These are phyloP conservation scores for Cordyceps militaris DNA, from an alignment of 2,329 filamentous ascomycete species.

Conservation along the genomic window DNA sequence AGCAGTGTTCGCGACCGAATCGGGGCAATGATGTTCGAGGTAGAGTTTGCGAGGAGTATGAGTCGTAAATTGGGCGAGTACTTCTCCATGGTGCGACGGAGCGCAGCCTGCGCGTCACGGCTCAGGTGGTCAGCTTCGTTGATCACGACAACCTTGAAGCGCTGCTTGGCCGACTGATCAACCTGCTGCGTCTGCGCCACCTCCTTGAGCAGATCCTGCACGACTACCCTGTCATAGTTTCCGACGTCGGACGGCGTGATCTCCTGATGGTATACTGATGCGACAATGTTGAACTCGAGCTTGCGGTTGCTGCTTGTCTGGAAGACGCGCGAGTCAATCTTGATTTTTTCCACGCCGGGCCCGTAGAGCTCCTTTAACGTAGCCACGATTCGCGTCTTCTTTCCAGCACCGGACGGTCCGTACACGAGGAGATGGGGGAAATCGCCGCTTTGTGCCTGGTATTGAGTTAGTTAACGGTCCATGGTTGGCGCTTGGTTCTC, in stretches of 20 bases:
- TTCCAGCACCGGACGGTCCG: conserved; percentile 90
- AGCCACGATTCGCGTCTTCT: conserved; percentile 94
- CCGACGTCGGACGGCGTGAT: conserved; percentile 97
- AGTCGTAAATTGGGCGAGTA: conserved; percentile 91
- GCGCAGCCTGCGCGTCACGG: conserved; percentile 87
- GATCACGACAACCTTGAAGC: conserved; percentile 98
- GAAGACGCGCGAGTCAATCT: conserved; percentile 95
- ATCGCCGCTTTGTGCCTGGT: conserved; percentile 87
- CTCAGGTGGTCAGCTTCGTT: conserved; percentile 96
- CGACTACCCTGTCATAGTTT: conserved; percentile 89
- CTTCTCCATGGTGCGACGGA: conserved; percentile 97
- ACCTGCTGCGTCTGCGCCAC: conserved; percentile 98
- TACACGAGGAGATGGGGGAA: conserved; percentile 98
- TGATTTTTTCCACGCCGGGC: conserved; percentile 98
- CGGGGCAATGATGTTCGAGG: conserved; percentile 97
- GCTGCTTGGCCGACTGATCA: conserved; percentile 81
- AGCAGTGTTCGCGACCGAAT: conserved; percentile 88
- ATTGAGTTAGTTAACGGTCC: conserved; percentile 13
- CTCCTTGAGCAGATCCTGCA: conserved; percentile 94
- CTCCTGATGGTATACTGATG: conserved; percentile 94
- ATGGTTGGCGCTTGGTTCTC: conserved; percentile 19
- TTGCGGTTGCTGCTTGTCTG: conserved; percentile 94
- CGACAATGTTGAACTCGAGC: conserved; percentile 97
- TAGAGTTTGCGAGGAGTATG: conserved; percentile 90
- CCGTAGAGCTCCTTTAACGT: conserved; percentile 94